phyloP scores from a whole-genome alignment of 1,139 yeast species.

The Suhomyces coccinellae region DNA sequence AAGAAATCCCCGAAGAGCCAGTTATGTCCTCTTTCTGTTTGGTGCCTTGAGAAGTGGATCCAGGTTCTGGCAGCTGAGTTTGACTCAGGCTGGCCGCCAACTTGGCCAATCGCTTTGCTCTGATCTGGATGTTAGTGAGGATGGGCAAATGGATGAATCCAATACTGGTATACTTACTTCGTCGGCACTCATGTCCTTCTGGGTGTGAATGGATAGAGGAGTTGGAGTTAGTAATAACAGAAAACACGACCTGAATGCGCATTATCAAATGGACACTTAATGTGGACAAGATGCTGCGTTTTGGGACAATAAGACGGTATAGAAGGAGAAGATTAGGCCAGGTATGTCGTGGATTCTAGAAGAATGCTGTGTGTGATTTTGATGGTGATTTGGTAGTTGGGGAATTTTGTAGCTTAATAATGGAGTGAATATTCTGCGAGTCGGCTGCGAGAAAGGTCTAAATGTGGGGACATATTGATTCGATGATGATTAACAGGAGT shows the following conservation, averaged over 20 bases:
- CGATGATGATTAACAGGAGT: no score
- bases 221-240: neutral
- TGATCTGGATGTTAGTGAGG: conserved; percentile 32
- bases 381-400: no score
- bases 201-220: neutral
- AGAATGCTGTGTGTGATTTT: no score
- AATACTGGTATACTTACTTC: conserved; percentile 20
- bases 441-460: no score
- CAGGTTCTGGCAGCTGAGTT: neutral
- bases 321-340: neutral
- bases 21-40: neutral
- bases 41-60: neutral
- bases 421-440: no score
- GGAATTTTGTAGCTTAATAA: no score
- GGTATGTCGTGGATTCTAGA: no score
- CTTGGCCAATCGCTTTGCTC: conserved; percentile 59
- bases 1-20: neutral
- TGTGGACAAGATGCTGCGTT: neutral
- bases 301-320: neutral
- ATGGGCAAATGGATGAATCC: neutral
- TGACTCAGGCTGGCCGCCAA: conserved; percentile 22
- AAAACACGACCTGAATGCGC: neutral
- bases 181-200: conserved; percentile 18
- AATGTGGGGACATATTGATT: no score
- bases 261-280: neutral